These are phyloP conservation scores for Solanum paucissectum DNA, from an alignment of 257 asterid species.

Conservation along the genomic window DNA sequence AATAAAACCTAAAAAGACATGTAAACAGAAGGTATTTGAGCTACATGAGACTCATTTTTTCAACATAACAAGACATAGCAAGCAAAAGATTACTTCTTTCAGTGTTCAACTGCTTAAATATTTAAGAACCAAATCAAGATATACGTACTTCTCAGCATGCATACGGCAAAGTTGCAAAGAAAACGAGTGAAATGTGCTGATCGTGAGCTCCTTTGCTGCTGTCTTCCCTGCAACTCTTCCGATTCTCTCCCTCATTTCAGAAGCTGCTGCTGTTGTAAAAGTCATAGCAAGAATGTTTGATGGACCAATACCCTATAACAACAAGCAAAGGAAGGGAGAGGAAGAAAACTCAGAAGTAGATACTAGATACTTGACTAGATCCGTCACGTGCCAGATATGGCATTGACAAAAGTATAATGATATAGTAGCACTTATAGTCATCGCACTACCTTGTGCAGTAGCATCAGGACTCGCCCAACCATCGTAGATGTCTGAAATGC, in stretches of 20 bases:
- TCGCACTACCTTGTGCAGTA: slow-evolving; percentile 53
- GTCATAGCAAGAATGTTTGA: slow-evolving; percentile 94
- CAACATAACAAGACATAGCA: neutral
- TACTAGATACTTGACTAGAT: slow-evolving; percentile 3
- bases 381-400: neutral
- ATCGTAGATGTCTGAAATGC: slow-evolving; percentile 86
- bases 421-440: neutral
- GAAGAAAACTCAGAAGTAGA: neutral
- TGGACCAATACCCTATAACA: slow-evolving; percentile 62
- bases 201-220: slow-evolving; percentile 76
- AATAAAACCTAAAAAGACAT: neutral
- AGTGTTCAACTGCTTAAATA: neutral
- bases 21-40: neutral
- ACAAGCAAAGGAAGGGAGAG: neutral
- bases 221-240: slow-evolving; percentile 83
- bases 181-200: slow-evolving; percentile 96
- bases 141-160: slow-evolving; percentile 89
- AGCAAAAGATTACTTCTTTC: neutral
- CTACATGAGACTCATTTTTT: neutral
- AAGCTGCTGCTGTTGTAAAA: slow-evolving; percentile 90
- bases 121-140: slow-evolving; percentile 3
- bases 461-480: slow-evolving; percentile 92
- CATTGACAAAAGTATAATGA: slow-evolving; percentile 1
- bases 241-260: slow-evolving; percentile 96
- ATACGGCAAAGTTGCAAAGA: slow-evolving; percentile 87